These are phyloP conservation scores for Grosmannia huntii DNA, from an alignment of 2,329 filamentous ascomycete genomes.

Conservation along the genomic window DNA sequence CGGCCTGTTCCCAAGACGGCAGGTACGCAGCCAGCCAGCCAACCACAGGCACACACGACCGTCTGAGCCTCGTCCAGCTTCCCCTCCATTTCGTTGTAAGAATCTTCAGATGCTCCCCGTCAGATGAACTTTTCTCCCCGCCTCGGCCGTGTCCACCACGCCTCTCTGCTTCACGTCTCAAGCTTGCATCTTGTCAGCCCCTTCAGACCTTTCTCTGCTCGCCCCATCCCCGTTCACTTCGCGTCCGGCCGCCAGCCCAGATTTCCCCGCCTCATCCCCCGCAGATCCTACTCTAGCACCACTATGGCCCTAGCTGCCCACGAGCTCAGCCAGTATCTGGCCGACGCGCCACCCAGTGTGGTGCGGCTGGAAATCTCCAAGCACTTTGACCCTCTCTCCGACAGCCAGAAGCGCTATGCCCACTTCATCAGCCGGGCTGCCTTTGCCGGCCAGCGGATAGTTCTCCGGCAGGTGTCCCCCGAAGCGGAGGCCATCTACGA, in stretches of 20 bases:
- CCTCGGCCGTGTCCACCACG: not conserved
- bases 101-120: not conserved
- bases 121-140: not conserved
- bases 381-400: slow-evolving; percentile 69
- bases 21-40: not conserved
- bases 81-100: not conserved
- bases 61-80: not conserved
- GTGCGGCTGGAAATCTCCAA: slow-evolving; percentile 83
- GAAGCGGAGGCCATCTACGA: slow-evolving; percentile 74
- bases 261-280: not conserved
- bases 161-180: not conserved
- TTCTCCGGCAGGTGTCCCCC: slow-evolving; percentile 68
- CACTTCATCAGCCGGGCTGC: slow-evolving; percentile 78
- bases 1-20: not conserved
- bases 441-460: slow-evolving; percentile 64
- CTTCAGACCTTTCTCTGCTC: not conserved
- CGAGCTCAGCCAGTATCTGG: slow-evolving; percentile 65
- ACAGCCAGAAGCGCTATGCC: slow-evolving; percentile 78
- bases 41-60: not conserved
- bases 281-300: slow-evolving; percentile 9
- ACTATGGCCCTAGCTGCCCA: slow-evolving; percentile 40
- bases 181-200: not conserved
- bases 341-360: slow-evolving; percentile 79
- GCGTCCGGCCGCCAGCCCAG: not conserved
- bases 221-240: not conserved